These are phyloP conservation scores for Camillea tinctor DNA, from an alignment of 2,329 filamentous ascomycete genomes.

Conservation along the genomic window DNA sequence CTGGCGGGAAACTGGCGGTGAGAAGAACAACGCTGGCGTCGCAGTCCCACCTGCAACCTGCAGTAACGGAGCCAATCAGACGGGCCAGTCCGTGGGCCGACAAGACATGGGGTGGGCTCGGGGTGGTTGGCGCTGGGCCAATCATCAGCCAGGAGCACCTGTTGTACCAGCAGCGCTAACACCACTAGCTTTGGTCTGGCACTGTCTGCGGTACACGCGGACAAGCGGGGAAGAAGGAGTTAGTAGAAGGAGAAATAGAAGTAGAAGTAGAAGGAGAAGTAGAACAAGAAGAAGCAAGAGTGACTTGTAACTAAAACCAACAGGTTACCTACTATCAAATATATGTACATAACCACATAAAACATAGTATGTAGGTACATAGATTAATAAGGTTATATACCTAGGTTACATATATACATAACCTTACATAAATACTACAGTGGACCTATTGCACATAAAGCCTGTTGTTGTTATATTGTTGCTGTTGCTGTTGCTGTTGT, in stretches of 20 bases:
- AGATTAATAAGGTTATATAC: neutral
- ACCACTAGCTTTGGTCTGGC: neutral
- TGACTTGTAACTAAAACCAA: too few species aligned
- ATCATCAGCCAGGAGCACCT: slow-evolving; percentile 23
- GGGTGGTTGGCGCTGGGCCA: slow-evolving; percentile 18
- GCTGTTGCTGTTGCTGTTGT: too few species aligned
- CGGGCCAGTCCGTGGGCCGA: slow-evolving; percentile 13
- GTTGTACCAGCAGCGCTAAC: neutral
- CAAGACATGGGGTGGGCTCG: slow-evolving; percentile 18
- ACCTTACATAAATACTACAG: too few species aligned
- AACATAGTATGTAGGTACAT: too few species aligned
- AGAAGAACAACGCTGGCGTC: slow-evolving; percentile 33
- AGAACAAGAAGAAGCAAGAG: too few species aligned
- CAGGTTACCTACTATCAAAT: too few species aligned
- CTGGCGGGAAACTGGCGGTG: slow-evolving; percentile 35
- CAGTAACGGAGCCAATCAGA: slow-evolving; percentile 27
- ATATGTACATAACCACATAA: too few species aligned
- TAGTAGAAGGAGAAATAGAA: too few species aligned
- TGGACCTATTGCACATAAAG: too few species aligned
- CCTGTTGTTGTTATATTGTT: too few species aligned
- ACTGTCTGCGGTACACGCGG: slow-evolving; percentile 1
- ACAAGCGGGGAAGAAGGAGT: neutral
- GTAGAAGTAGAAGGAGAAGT: too few species aligned
- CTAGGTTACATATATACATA: too few species aligned
- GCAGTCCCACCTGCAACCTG: slow-evolving; percentile 34